phyloP scores from a whole-genome alignment of 768 basidiomycete species.

The Pleurotus eryngii region DNA sequence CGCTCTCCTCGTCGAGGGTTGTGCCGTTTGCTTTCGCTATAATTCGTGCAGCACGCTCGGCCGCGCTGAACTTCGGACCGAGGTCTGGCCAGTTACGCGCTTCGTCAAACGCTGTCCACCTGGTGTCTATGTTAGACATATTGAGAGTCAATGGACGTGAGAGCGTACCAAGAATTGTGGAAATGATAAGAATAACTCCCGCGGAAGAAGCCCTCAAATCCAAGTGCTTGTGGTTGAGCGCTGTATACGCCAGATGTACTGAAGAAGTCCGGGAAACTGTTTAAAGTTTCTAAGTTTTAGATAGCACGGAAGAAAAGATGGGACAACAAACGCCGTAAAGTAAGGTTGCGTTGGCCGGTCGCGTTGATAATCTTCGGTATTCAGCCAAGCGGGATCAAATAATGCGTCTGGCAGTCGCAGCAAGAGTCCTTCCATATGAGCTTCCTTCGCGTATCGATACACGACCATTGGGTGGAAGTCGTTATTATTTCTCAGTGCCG shows the following conservation, averaged over 20 bases:
- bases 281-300: background rate
- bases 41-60: constrained; percentile 59
- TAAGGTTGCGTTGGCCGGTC: constrained; percentile 93
- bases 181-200: constrained; percentile 97
- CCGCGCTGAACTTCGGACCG: constrained; percentile 71
- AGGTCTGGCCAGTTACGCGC: constrained; percentile 95
- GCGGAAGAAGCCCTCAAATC: constrained; percentile 94
- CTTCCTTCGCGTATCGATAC: constrained; percentile 86
- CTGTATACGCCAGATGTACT: constrained; percentile 69
- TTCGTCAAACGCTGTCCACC: constrained; percentile 97
- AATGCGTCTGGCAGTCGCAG: constrained; percentile 91
- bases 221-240: constrained; percentile 82
- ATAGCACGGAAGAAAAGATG: background rate
- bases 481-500: constrained; percentile 87
- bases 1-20: constrained; percentile 29
- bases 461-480: constrained; percentile 99
- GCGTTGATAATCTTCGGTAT: constrained; percentile 87
- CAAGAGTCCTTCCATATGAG: constrained; percentile 76
- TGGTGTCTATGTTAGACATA: constrained; percentile 24
- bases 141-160: background rate
- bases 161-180: constrained; percentile 83
- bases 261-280: constrained; percentile 87
- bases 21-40: constrained; percentile 26
- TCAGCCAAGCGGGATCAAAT: constrained; percentile 96
- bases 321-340: constrained; percentile 68